Percentiles rank a stretch among this genome's conserved stretches.
These are phyloP conservation scores for Pholiota microspora DNA, from an alignment of 768 basidiomycete species.

Conservation along the genomic window DNA sequence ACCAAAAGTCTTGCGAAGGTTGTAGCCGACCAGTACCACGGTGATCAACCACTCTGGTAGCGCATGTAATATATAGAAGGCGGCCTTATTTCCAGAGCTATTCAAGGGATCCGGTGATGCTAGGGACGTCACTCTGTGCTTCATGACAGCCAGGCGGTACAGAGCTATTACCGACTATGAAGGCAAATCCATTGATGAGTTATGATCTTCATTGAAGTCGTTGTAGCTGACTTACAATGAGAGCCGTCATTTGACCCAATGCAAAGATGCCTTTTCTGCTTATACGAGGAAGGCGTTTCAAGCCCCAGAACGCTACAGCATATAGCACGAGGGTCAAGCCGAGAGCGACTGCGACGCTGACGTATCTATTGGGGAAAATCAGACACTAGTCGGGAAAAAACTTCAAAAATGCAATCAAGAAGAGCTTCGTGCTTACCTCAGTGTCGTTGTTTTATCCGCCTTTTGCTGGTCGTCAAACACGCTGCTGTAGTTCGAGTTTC, in stretches of 20 bases:
- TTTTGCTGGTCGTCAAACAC: background rate
- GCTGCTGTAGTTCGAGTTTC: background rate
- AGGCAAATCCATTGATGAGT: background rate
- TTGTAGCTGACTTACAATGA: background rate
- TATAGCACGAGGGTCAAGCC: background rate
- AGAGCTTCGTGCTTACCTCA: background rate
- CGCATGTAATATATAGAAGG: background rate
- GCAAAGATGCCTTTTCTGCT: background rate
- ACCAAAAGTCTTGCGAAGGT: background rate
- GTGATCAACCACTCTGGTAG: constrained; percentile 1
- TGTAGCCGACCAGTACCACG: background rate
- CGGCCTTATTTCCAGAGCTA: background rate
- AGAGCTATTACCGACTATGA: background rate
- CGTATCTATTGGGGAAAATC: background rate
- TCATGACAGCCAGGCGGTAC: background rate
- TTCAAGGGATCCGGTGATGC: background rate
- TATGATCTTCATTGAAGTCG: background rate
- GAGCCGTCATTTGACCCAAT: background rate
- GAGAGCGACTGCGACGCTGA: background rate
- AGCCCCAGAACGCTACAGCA: background rate
- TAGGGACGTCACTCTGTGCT: background rate
- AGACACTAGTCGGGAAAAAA: too few relatives aligned
- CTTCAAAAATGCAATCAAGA: background rate
- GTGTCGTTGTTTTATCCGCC: background rate
- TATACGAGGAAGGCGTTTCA: background rate